phyloP scores from a whole-genome alignment of 192 early-diverging fungal genomes.

The Paraglomus occultum region DNA sequence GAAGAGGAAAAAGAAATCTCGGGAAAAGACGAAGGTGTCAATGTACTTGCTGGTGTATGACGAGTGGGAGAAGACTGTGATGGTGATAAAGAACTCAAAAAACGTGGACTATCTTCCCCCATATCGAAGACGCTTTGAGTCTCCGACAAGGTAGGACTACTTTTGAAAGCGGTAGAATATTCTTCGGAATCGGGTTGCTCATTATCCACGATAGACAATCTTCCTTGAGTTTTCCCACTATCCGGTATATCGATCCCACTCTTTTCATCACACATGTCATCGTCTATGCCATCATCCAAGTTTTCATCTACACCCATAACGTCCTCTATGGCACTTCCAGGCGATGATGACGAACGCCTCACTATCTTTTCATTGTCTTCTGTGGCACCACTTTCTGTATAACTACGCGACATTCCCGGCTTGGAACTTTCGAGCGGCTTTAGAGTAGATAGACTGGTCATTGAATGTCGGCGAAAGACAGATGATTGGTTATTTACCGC shows the following conservation, averaged over 20 bases:
- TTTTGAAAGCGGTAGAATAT: no score
- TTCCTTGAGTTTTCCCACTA: no score
- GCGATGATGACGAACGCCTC: no score
- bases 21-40: background rate
- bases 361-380: background rate
- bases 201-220: no score
- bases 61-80: background rate
- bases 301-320: no score
- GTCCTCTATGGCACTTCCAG: no score
- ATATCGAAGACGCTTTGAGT: no score
- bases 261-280: no score
- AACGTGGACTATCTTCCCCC: background rate
- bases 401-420: constrained; percentile 5
- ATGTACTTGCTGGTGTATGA: background rate
- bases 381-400: background rate
- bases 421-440: constrained; percentile 26
- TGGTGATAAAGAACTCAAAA: background rate
- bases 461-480: constrained; percentile 52
- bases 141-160: no score
- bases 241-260: no score
- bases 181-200: no score
- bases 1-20: background rate
- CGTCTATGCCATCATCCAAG: no score
- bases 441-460: constrained; percentile 40
- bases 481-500: constrained; percentile 36